Percentiles rank a stretch among this genome's conserved stretches.
phyloP scores from a whole-genome alignment of 805 yeast genomes.

The Saturnispora dispora region DNA sequence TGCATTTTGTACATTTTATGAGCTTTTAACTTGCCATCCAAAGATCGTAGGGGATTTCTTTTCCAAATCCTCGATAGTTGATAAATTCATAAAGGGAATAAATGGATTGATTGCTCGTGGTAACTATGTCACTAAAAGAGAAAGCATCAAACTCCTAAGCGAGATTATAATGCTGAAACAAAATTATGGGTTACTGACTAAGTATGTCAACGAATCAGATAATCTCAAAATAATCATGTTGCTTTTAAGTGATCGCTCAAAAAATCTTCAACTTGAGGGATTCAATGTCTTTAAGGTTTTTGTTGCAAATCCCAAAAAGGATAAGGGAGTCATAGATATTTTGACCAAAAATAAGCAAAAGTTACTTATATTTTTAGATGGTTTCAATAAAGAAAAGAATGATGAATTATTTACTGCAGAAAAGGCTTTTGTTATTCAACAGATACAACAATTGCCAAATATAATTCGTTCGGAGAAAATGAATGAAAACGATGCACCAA shows the following conservation, averaged over 20 bases:
- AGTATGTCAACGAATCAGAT: conserved; percentile 71
- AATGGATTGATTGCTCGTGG: conserved; percentile 65
- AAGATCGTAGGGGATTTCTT: conserved; percentile 65
- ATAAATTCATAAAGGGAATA: conserved; percentile 49
- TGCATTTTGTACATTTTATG: conserved; percentile 69
- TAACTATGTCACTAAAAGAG: conserved; percentile 89
- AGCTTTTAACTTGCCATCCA: conserved; percentile 61
- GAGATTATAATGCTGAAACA: conserved; percentile 62
- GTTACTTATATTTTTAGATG: conserved; percentile 57
- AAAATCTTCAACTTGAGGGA: conserved; percentile 81
- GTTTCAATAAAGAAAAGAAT: conserved; percentile 47
- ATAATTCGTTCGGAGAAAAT: conserved; percentile 23
- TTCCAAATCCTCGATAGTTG: conserved; percentile 35
- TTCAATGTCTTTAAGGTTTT: conserved; percentile 90
- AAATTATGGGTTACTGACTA: conserved; percentile 63
- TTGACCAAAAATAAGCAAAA: conserved; percentile 76
- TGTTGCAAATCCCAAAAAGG: conserved; percentile 91
- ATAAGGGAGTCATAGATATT: conserved; percentile 71
- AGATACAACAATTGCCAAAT: conserved; percentile 65
- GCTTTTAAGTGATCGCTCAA: conserved; percentile 76
- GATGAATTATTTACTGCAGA: conserved; percentile 67
- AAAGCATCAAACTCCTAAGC: conserved; percentile 67
- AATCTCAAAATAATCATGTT: conserved; percentile 84
- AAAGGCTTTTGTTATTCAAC: conserved; percentile 66
- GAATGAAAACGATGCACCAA: conserved; percentile 3